Conservation (phyloP, 352 stramenopile species). For the Phytopythium cucurbitacearum region DNA sequence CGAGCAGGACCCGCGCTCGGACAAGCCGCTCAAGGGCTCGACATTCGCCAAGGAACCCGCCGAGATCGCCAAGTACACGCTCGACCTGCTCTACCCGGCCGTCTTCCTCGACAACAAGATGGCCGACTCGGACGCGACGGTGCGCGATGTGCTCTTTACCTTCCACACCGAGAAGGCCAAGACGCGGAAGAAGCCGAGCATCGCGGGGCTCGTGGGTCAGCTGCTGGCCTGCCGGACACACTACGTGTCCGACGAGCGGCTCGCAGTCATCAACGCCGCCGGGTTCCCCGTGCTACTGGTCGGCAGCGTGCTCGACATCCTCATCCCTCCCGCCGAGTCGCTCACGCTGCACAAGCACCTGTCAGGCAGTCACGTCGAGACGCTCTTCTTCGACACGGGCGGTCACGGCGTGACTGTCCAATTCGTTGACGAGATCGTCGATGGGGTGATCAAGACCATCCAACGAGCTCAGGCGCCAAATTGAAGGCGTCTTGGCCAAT, state of each 20-base stretch:
- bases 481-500: no score
- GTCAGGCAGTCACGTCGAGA: conserved; percentile 31
- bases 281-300: conserved; percentile 51
- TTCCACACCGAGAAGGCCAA: conserved; percentile 27
- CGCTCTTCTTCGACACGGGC: conserved; percentile 37
- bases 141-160: conserved; percentile 19
- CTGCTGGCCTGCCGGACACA: conserved; percentile 32
- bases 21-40: conserved; percentile 29
- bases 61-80: conserved; percentile 27
- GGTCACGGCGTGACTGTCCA: conserved; percentile 48
- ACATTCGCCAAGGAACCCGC: conserved; percentile 29
- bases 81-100: conserved; percentile 32
- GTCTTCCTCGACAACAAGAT: conserved; percentile 30
- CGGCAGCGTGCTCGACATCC: conserved; percentile 35
- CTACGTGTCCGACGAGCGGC: conserved; percentile 41
- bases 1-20: conserved; percentile 26
- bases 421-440: conserved; percentile 34
- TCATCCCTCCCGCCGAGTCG: conserved; percentile 41
- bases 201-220: conserved; percentile 30
- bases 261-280: conserved; percentile 29
- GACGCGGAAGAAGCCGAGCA: conserved; percentile 10
- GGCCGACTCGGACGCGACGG: conserved; percentile 23
- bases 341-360: conserved; percentile 28
- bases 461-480: conserved; percentile 2
- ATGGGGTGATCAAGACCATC: conserved; percentile 27